A percentile compares a stretch with the other conserved stretches of the same genome.
Evolutionary conservation across 2,329 filamentous ascomycete species (phyloP).

Genomic region (Gyromitra esculenta): DNA sequence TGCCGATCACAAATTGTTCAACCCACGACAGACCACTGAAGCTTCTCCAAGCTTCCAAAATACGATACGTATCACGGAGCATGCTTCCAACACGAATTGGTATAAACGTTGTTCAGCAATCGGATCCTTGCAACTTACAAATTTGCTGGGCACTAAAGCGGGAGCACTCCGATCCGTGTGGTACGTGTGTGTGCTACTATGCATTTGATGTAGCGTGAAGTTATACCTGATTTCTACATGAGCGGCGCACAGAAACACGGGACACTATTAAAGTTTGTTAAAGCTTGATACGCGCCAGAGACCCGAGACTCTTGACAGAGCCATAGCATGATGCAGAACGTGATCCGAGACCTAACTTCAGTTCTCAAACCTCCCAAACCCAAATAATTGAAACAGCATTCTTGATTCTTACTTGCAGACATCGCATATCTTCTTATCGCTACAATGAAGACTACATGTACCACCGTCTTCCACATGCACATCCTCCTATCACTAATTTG

Average conservation of each 20-base stretch:
- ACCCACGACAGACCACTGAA: neutral
- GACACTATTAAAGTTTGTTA: neutral
- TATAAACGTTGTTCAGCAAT: neutral
- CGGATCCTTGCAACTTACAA: neutral
- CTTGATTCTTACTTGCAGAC: neutral
- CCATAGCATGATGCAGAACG: neutral
- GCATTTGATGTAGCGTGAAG: neutral
- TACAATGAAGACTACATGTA: neutral
- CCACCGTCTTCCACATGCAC: neutral
- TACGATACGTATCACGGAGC: neutral
- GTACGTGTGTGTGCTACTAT: neutral
- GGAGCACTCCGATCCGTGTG: neutral
- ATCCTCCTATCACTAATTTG: slow-evolving; percentile 1
- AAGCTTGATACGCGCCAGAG: slow-evolving; percentile 9
- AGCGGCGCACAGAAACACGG: neutral
- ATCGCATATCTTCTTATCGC: neutral
- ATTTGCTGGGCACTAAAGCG: neutral
- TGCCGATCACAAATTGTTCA: neutral
- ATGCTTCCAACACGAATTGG: neutral
- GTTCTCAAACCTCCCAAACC: neutral
- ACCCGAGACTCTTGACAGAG: neutral
- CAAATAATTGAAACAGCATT: neutral
- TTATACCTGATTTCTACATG: neutral
- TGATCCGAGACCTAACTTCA: neutral
- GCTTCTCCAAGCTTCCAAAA: neutral